Base-by-base conservation (phyloP, 2,329 filamentous ascomycete genomes). In the Ophiosphaerella herpotricha region DNA sequence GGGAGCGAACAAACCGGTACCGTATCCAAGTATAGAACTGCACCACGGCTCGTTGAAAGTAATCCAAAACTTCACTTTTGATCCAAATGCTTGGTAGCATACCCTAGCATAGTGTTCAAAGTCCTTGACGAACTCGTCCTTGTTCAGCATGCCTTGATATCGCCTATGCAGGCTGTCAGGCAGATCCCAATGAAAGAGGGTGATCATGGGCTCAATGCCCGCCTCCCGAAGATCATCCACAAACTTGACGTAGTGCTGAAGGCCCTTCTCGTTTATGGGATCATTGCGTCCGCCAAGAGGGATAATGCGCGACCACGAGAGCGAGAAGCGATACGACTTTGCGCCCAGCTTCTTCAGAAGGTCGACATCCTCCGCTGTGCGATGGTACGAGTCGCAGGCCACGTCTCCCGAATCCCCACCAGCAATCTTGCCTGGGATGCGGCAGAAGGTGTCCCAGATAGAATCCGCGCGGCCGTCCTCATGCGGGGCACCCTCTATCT, bases 11-110 rank as follows among this genome's bases (percentile, higher is more conserved):
- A 85, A 78, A 24, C 91, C 91, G 36, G 82, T 84, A 67, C 82
- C 88, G 75, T 93, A 94, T 32, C 90, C 90, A 36, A 94, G 81
- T 54, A 94, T 86, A 44, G 87, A 85, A 57, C 85, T 89, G 75
- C 90, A 95, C 85, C 89, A 94, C 3, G 91, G 91, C 78, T 96
- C 90, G 72, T 94, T 94, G 77, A 93, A 91, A 23, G 90, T 94
- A 72, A 92, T 90, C 91, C 91, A 96, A 75, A 90, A 82, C 78
- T 91, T 90, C 66, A 91, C 90, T 73, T 86, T 87, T 46, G 85
- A 82, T 41, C 82, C 82, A 48, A 95, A 80, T 1, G 85, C 83
- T 68, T 87, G 81, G 77, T 91, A 95, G 64, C 90, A 79, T 39
- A 90, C 79, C 54, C 87, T 85, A 8, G 90, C 88, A 68, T 92